These are phyloP conservation scores for Fusarium tuaranense DNA, from an alignment of 2,329 filamentous ascomycete species.

Conservation along the genomic window DNA sequence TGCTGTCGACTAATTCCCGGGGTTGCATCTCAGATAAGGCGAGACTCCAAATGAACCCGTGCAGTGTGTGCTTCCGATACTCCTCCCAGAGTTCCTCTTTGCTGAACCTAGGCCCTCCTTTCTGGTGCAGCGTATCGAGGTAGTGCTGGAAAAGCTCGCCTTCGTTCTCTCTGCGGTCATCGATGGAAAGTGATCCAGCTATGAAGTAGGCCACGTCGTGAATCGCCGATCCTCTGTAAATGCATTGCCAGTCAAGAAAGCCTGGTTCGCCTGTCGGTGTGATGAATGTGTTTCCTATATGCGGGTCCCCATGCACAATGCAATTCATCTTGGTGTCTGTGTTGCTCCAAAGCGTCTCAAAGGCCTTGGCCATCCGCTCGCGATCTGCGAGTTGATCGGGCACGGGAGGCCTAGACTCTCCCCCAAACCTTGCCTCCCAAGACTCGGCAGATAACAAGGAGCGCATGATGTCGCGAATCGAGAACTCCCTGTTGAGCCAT, in stretches of 20 bases:
- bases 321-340: slow-evolving; percentile 16
- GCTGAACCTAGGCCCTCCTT: background rate
- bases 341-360: slow-evolving; percentile 17
- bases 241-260: slow-evolving; percentile 28
- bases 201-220: slow-evolving; percentile 29
- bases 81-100: slow-evolving; percentile 16
- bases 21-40: slow-evolving; percentile 27
- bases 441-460: slow-evolving; percentile 9
- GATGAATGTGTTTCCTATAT: slow-evolving; percentile 25
- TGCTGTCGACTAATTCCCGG: slow-evolving; percentile 16
- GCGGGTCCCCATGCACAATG: slow-evolving; percentile 25
- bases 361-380: slow-evolving; percentile 2
- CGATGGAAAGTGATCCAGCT: slow-evolving; percentile 4
- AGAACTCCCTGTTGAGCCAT: slow-evolving; percentile 9
- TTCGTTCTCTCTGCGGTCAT: slow-evolving; percentile 1
- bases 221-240: slow-evolving; percentile 18
- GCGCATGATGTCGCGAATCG: slow-evolving; percentile 3
- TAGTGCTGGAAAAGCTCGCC: slow-evolving; percentile 15
- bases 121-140: background rate
- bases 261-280: background rate
- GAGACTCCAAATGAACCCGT: slow-evolving; percentile 30
- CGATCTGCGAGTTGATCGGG: slow-evolving; percentile 9
- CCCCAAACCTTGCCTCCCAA: slow-evolving; percentile 11
- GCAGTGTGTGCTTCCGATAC: slow-evolving; percentile 16
- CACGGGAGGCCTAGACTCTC: background rate